Base-by-base conservation (phyloP, 1,284 basidiomycete genomes). In the Neonothopanus nambi region DNA sequence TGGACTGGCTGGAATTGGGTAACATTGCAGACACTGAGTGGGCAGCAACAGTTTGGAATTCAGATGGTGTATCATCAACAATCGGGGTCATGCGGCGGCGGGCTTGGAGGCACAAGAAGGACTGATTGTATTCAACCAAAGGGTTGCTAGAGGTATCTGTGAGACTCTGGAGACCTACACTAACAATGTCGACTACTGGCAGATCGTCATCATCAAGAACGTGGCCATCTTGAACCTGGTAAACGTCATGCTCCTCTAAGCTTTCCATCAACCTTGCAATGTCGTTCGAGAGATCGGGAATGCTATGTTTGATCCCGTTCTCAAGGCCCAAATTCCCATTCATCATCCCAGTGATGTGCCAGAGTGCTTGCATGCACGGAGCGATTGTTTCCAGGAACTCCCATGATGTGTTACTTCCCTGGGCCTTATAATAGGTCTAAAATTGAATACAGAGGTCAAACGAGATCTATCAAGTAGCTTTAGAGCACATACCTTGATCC, bases 361-460 rank as follows among this genome's bases (percentile, higher is more conserved):
- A 69, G 6, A 73, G 66, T 1, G 67, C 56, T 8, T 65, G 54
- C 21, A 75, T 63, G 49, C 71, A 73, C 1, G 72, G 73, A 0
- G 70, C 63, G 3, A 77, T 64, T 42, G 65, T 64, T n/a, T 46
- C 61, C 3, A 75, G 63, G 72, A 73, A 75, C 7, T 74, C 69
- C 71, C 72, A 74, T 9, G 71, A 71, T 0, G 66, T 61, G 28
- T 64, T 65, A 36, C 63, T 66, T 0, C 74, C 73, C 26, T 73
- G 65, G 0, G 70, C 69, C 24, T 63, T 62, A 52, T 72, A 74
- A 3, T 60, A 52, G 24, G 42, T 58, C 62, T 64, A 35, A 1
- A 42, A 15, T 36, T n/a, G 1, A n/a, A 36, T n/a, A 17, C 33
- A 15, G 18, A 47, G 23, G 41, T 3, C 15, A 30, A 18, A 11